These are phyloP conservation scores for Trichoderma endophyticum DNA, from an alignment of 2,329 filamentous ascomycete genomes.

Conservation along the genomic window DNA sequence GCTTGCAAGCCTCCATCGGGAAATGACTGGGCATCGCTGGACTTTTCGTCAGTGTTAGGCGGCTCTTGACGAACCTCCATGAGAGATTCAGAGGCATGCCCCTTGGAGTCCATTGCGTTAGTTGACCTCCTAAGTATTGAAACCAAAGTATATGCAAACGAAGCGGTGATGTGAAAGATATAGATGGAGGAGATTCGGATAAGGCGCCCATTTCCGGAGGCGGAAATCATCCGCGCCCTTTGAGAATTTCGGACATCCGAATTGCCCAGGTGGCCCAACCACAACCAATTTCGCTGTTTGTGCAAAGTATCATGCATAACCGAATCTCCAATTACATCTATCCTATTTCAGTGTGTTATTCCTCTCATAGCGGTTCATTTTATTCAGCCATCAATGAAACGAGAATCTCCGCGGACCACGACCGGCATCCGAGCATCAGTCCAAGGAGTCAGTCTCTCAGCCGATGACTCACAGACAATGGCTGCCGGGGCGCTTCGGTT, in stretches of 20 bases:
- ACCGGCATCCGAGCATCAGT: not conserved
- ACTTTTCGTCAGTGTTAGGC: not conserved
- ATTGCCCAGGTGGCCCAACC: not conserved
- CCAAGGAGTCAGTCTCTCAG: not conserved
- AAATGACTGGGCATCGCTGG: not conserved
- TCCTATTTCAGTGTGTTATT: not conserved
- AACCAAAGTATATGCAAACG: not conserved
- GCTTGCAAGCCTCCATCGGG: not conserved
- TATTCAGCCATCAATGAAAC: not conserved
- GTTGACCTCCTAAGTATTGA: not conserved
- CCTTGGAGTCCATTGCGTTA: not conserved
- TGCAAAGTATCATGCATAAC: not conserved
- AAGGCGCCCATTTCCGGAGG: not conserved
- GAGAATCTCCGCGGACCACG: not conserved
- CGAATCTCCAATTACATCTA: not conserved
- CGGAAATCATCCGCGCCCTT: constrained; percentile 5
- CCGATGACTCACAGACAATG: not conserved
- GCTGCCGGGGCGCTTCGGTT: not conserved
- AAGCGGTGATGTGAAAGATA: not conserved
- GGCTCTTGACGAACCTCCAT: not conserved
- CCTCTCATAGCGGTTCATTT: not conserved
- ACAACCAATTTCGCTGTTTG: not conserved
- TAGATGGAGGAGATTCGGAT: not conserved
- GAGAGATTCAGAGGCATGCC: too few species aligned
- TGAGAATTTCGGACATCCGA: not conserved